Base-by-base conservation (phyloP, 306 rosid species). In the Pterocarpus macrocarpus region DNA sequence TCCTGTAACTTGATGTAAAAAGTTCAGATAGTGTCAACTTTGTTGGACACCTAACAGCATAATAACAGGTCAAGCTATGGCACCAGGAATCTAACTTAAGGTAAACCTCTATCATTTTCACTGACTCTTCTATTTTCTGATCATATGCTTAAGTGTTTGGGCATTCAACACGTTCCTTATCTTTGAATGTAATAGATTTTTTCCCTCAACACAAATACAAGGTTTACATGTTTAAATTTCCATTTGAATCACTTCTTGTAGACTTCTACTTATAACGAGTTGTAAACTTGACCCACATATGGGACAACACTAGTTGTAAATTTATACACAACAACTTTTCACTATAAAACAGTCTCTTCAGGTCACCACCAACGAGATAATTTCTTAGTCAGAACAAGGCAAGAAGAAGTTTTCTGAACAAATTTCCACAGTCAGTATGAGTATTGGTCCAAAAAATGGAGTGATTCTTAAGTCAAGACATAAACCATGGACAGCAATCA, bases 51-150 rank as follows among this genome's bases (percentile, higher is more conserved):
- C 69, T 44, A 8, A 17, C 73, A 66, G 58, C 73, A 76, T 3
- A 7, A 28, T 5, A 47, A 4, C 28, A 66, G 8, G 7, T 41
- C 65, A 67, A 36, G 65, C 41, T 53, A 53, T 66, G 67, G 58
- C 14, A 13, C 14, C 72, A 59, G 30, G 69, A 71, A 34, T 64
- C 32, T 14, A 14, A 77, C 63, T 38, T 10, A 36, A 73, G 59
- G 44, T 43, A 78, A 75, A 61, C 64, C 56, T n/a, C n/a, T 53
- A 82, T 44, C 35, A 22, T 75, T 80, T 76, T 52, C 65, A 85
- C 47, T 36, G 56, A 58, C 72, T 72, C 32, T 64, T 69, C 17
- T 41, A 73, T 69, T 53, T 52, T 52, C 33, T 38, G 74, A 22
- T 30, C 9, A 69, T 34, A 43, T 49, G 41, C 62, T 69, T 12